phyloP scores from a whole-genome alignment of 129 eudicot species.

The Gnaphalium uliginosum region DNA sequence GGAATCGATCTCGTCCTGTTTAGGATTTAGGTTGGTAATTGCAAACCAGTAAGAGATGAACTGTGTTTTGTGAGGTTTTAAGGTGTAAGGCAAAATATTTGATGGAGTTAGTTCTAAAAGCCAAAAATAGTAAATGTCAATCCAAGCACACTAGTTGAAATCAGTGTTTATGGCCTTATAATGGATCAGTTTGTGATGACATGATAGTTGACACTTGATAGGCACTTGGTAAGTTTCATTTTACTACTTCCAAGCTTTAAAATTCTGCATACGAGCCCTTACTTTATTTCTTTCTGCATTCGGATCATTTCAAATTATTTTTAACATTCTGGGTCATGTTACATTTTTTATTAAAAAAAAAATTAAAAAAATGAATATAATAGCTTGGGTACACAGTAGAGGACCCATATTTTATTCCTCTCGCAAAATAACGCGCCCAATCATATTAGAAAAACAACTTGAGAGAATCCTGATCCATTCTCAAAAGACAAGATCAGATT shows the following conservation, averaged over 20 bases:
- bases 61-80: constrained; percentile 48
- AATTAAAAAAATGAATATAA: no score
- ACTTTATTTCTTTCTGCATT: neutral
- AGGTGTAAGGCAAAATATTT: constrained; percentile 57
- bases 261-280: neutral
- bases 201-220: constrained; percentile 37
- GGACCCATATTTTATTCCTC: no score
- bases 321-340: no score
- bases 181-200: constrained; percentile 32
- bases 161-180: constrained; percentile 11
- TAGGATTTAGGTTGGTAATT: constrained; percentile 35
- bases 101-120: constrained; percentile 42
- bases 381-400: no score
- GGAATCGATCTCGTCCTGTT: neutral
- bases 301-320: neutral
- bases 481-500: no score
- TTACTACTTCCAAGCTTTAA: constrained; percentile 17
- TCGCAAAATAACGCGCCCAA: no score
- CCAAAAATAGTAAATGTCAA: constrained; percentile 24
- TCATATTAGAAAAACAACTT: no score
- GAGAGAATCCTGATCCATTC: no score
- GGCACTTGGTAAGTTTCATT: constrained; percentile 33
- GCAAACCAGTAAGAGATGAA: constrained; percentile 58
- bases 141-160: constrained; percentile 15
- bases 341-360: no score